A percentile compares a stretch with the other conserved stretches of the same genome.
Evolutionary conservation across 768 basidiomycete genomes (phyloP).

Genomic region (Trametes cingulata): DNA sequence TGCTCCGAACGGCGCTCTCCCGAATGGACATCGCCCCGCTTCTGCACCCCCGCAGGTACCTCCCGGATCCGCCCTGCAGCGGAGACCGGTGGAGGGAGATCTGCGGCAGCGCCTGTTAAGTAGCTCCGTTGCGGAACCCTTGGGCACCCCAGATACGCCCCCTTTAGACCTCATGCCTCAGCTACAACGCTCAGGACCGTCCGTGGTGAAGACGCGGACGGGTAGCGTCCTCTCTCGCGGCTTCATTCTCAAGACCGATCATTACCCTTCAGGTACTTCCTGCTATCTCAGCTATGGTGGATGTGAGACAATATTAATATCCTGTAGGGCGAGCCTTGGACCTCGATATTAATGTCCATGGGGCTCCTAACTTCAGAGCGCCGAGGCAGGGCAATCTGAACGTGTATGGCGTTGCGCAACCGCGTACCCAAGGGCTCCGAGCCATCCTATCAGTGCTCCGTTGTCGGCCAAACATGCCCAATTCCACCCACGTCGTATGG

Average conservation of each 20-base stretch:
- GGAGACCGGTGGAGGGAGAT: constrained; percentile 15
- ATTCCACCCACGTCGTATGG: constrained; percentile 85
- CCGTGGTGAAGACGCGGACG: constrained; percentile 78
- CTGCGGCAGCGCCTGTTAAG: constrained; percentile 16
- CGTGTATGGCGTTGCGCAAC: constrained; percentile 95
- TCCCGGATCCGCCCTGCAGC: constrained; percentile 5
- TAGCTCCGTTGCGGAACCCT: constrained; percentile 11
- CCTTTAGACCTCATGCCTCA: constrained; percentile 63
- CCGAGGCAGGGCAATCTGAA: constrained; percentile 79
- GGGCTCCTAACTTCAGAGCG: constrained; percentile 93
- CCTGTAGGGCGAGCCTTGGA: constrained; percentile 79
- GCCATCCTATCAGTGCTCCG: constrained; percentile 86
- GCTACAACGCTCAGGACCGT: constrained; percentile 65
- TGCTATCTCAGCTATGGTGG: not conserved
- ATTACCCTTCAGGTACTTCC: constrained; percentile 67
- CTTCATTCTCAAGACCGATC: constrained; percentile 94
- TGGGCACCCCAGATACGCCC: constrained; percentile 12
- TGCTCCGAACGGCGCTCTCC: constrained; percentile 7
- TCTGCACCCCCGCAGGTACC: constrained; percentile 18
- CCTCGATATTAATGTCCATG: constrained; percentile 88
- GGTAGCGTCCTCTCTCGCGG: constrained; percentile 86
- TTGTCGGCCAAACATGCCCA: constrained; percentile 62
- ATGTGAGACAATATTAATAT: not conserved
- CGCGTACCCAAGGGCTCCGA: constrained; percentile 86
- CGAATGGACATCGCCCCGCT: constrained; percentile 7